A percentile compares a stretch with the other conserved stretches of the same genome.
These are phyloP conservation scores for Rhizopogon sp. DNA, from an alignment of 768 basidiomycete genomes.

Conservation along the genomic window DNA sequence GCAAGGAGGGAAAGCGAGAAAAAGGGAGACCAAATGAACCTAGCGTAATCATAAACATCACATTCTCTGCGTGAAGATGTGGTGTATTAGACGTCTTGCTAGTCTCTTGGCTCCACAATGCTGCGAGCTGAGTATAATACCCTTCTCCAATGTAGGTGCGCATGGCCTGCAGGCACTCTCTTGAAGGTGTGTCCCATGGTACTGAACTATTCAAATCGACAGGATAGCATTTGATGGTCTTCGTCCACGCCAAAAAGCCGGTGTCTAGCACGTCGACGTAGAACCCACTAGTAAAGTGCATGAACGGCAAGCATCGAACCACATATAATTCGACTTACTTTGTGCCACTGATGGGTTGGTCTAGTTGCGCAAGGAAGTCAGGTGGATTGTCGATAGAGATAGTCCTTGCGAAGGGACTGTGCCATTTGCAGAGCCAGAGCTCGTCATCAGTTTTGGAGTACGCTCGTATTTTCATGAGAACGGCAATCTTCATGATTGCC, in stretches of 20 bases:
- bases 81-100: constrained; percentile 44
- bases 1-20: constrained; percentile 31
- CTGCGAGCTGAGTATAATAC: constrained; percentile 58
- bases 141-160: constrained; percentile 37
- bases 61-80: constrained; percentile 54
- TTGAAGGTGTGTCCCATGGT: constrained; percentile 53
- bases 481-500: constrained; percentile 60
- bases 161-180: constrained; percentile 48
- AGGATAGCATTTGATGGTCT: constrained; percentile 57
- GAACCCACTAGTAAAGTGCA: constrained; percentile 27
- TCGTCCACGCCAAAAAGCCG: constrained; percentile 75
- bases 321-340: constrained; percentile 25
- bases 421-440: constrained; percentile 73
- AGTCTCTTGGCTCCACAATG: constrained; percentile 81
- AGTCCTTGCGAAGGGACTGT: constrained; percentile 49
- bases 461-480: constrained; percentile 71
- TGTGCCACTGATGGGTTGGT: constrained; percentile 31
- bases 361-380: constrained; percentile 45
- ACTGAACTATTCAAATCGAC: constrained; percentile 32
- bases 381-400: constrained; percentile 43
- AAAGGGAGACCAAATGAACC: constrained; percentile 33
- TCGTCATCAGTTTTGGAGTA: constrained; percentile 59
- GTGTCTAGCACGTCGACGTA: constrained; percentile 74
- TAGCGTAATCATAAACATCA: constrained; percentile 43
- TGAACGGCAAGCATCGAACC: neutral